These are phyloP conservation scores for Linum trigynum DNA, from an alignment of 345 rosid species.

Conservation along the genomic window DNA sequence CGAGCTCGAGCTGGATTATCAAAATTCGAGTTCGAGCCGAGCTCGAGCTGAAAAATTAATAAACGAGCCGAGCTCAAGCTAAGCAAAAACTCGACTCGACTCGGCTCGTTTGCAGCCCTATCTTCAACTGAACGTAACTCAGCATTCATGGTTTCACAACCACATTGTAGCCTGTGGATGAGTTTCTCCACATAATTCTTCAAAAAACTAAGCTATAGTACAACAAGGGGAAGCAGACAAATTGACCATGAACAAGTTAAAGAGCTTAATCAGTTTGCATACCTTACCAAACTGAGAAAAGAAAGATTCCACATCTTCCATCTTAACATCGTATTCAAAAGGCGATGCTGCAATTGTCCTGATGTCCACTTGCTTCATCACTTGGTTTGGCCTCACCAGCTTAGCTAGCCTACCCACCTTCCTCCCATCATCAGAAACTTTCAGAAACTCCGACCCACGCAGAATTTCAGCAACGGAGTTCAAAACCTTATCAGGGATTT, in stretches of 20 bases:
- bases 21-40: no score
- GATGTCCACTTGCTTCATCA: slow-evolving; percentile 10
- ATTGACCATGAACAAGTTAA: background rate
- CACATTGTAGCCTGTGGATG: no score
- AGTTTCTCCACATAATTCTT: no score
- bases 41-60: no score
- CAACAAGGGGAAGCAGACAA: no score
- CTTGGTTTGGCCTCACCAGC: slow-evolving; percentile 11
- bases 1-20: no score
- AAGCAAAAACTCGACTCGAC: no score
- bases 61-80: no score
- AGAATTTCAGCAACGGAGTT: slow-evolving; percentile 23
- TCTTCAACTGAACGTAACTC: no score
- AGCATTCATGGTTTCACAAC: no score
- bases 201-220: no score
- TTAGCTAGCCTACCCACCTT: slow-evolving; percentile 10
- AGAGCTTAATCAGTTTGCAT: background rate
- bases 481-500: slow-evolving; percentile 15
- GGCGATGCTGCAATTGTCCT: slow-evolving; percentile 11
- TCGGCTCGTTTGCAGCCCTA: no score
- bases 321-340: slow-evolving; percentile 6
- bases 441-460: slow-evolving; percentile 21
- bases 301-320: slow-evolving; percentile 11
- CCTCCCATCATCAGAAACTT: slow-evolving; percentile 32
- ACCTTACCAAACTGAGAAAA: slow-evolving; percentile 13